Percentiles rank a stretch among this genome's conserved stretches.
phyloP scores from a whole-genome alignment of 805 yeast genomes.

The Metschnikowia aberdeeniae region DNA sequence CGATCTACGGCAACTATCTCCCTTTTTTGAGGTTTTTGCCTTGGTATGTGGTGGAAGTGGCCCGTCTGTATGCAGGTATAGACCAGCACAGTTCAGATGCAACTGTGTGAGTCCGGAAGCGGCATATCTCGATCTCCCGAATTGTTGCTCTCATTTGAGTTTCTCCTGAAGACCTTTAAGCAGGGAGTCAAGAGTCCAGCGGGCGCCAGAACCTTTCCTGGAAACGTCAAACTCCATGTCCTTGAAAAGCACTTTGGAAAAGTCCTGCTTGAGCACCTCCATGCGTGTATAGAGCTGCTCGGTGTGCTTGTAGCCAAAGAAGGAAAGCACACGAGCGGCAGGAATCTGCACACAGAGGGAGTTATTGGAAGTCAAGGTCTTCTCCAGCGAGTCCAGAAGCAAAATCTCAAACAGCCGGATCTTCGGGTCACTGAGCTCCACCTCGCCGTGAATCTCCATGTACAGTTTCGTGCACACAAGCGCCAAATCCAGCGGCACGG shows the following conservation, averaged over 20 bases:
- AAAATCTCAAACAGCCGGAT: conserved; percentile 24
- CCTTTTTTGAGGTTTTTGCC: conserved; percentile 72
- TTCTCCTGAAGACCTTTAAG: conserved; percentile 7
- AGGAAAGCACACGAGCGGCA: conserved; percentile 5
- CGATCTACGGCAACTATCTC: conserved; percentile 70
- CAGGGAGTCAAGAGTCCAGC: conserved; percentile 12
- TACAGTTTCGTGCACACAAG: conserved; percentile 29
- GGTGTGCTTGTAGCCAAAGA: conserved; percentile 12
- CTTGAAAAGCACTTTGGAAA: conserved; percentile 2
- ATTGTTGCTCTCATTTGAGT: conserved; percentile 5
- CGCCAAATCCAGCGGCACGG: conserved; percentile 24
- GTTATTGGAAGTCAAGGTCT: conserved; percentile 2
- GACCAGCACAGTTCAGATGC: conserved; percentile 34
- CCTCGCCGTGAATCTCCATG: conserved; percentile 5
- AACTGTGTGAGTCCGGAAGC: background rate
- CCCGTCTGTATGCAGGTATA: conserved; percentile 61
- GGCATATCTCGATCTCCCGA: too few species aligned
- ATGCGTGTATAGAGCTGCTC: conserved; percentile 18
- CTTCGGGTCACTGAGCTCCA: conserved; percentile 22
- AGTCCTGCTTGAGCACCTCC: conserved; percentile 2
- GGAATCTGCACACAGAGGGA: conserved; percentile 11
- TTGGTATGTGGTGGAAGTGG: conserved; percentile 57
- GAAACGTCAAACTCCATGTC: conserved; percentile 9
- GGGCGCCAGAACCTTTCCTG: conserved; percentile 3
- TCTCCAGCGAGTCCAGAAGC: conserved; percentile 14